Base-by-base conservation (phyloP, 2,329 filamentous ascomycete genomes). In the Diatrype stigma region DNA sequence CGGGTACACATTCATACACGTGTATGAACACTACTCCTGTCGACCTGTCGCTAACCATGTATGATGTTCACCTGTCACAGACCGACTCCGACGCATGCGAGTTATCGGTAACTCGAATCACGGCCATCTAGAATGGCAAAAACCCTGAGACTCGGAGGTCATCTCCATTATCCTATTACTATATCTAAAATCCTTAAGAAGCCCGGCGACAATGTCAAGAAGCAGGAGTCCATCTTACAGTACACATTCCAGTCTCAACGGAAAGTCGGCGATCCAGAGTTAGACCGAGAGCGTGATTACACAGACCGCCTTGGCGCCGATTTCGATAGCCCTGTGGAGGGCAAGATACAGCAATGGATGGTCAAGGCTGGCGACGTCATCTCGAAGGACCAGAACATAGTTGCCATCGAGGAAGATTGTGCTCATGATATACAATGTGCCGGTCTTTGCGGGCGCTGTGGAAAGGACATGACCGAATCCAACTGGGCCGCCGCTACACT, bases 381-480 rank as follows among this genome's bases (percentile, higher is more conserved):
- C 51, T 70, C 74, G 5, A 73, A 73, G 45, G 83, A 87, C 65
- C 75, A 75, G 55, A 66, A 74, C 2, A 81, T 79, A 55, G 82
- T 91, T 53, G 85, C 90, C 53, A 87, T 99, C 49, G 88, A 96
- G 63, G 94, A 99, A 73, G 84, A 88, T 51, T 99, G 94, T 71
- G 81, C 87, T 28, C 94, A 99, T 71, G 89, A 93, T 62, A 80
- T 96, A 38, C 93, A 97, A 70, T 96, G 90, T 65, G 87, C 88
- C 51, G 92, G 92, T 42, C 80, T 99, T 59, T 99, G 94, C 72
- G 90, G 85, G 52, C 82, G 92, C 55, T 99, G 94, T 70, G 94
- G 94, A 56, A 90, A 93, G 71, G 92, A 97, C 71, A 96, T 99
- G 91, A 96, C 90, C 49, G 85, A 90, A 78, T 81, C 86, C 60